Evolutionary conservation across 768 basidiomycete species (phyloP).

Genomic region (Tylopilus felleus): DNA sequence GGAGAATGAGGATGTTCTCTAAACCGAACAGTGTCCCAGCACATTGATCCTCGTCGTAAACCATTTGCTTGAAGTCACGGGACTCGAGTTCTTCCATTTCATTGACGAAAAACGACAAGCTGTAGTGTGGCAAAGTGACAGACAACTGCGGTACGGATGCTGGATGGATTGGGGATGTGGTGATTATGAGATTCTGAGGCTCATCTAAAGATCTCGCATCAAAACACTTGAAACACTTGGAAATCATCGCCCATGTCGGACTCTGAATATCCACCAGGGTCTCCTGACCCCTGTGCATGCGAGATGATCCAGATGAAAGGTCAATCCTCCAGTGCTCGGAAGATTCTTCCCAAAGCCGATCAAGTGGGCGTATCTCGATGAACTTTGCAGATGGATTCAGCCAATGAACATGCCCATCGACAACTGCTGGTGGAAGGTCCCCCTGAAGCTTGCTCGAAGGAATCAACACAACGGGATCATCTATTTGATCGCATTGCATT

Average conservation of each 20-base stretch:
- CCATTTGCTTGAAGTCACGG: not conserved
- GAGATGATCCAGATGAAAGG: not conserved
- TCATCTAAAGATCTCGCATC: too few relatives aligned
- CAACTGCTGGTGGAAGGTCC: not conserved
- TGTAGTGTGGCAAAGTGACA: not conserved
- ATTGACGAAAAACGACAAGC: not conserved
- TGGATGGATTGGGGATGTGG: not conserved
- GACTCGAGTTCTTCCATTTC: too few relatives aligned
- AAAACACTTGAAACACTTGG: not conserved
- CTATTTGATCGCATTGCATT: not conserved
- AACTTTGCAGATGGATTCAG: not conserved
- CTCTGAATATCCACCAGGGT: not conserved
- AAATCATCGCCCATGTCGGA: not conserved
- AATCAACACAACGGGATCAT: not conserved
- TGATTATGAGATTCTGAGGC: not conserved
- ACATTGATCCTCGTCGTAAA: not conserved
- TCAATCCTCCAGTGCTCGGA: not conserved
- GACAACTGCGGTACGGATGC: not conserved
- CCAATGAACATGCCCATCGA: not conserved
- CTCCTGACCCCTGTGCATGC: not conserved
- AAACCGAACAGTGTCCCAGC: not conserved
- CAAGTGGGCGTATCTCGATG: not conserved
- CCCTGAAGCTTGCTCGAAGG: not conserved
- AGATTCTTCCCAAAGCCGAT: not conserved
- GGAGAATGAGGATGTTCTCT: not conserved